Percentiles rank a stretch among this genome's conserved stretches.
phyloP scores from a whole-genome alignment of 106 monocot genomes.

The Allium cepa region DNA sequence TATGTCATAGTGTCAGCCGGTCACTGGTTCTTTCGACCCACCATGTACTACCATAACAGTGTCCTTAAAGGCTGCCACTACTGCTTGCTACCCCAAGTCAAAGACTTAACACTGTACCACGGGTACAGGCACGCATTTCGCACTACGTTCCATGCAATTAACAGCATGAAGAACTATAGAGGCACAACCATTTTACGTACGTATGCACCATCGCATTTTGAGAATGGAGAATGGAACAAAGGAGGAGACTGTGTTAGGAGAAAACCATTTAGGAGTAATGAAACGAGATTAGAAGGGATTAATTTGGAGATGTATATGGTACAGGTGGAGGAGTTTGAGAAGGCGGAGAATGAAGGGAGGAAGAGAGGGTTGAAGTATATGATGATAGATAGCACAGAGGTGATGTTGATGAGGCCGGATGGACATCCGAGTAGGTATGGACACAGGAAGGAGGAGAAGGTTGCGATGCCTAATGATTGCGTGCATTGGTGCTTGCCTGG shows the following conservation, averaged over 20 bases:
- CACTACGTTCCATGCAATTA: slow-evolving; percentile 12
- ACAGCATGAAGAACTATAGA: neutral
- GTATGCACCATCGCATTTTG: slow-evolving; percentile 25
- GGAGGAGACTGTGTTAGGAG: slow-evolving; percentile 23
- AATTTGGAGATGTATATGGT: slow-evolving; percentile 17
- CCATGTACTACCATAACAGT: slow-evolving; percentile 13
- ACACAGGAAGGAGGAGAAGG: slow-evolving; percentile 2
- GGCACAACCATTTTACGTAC: slow-evolving; percentile 17
- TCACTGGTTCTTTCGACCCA: slow-evolving; percentile 28
- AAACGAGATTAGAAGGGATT: slow-evolving; percentile 12
- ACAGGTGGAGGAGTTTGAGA: slow-evolving; percentile 24
- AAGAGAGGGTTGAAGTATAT: slow-evolving; percentile 6
- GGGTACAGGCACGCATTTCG: slow-evolving; percentile 20
- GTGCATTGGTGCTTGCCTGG: slow-evolving; percentile 42
- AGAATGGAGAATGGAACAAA: slow-evolving; percentile 27
- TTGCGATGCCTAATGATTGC: slow-evolving; percentile 15
- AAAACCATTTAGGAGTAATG: slow-evolving; percentile 13
- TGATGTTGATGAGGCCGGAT: slow-evolving; percentile 28
- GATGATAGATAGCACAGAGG: slow-evolving; percentile 20
- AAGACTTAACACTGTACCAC: slow-evolving; percentile 5
- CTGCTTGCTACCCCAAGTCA: neutral
- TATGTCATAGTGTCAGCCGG: slow-evolving; percentile 16
- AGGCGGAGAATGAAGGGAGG: slow-evolving; percentile 12
- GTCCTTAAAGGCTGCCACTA: slow-evolving; percentile 17
- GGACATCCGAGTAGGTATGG: slow-evolving; percentile 30